Percentiles rank a stretch among this genome's conserved stretches.
Conservation (phyloP, 768 basidiomycete species). For the Amylocystis lapponica region DNA sequence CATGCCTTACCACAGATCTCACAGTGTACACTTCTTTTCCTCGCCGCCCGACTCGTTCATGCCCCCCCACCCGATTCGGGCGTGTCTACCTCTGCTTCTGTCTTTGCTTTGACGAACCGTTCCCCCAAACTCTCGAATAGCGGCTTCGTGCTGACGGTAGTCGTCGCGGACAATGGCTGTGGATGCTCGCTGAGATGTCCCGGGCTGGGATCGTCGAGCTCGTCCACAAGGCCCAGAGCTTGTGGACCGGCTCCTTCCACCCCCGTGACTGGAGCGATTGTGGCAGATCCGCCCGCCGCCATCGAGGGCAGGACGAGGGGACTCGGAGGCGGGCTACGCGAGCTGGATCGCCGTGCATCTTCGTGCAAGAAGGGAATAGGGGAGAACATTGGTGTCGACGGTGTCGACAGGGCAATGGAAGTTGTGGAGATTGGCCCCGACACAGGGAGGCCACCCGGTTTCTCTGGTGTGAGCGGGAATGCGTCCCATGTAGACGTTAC, state of each 20-base stretch:
- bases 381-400: slow-evolving; percentile 78
- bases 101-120: slow-evolving; percentile 54
- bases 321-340: slow-evolving; percentile 74
- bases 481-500: slow-evolving; percentile 77
- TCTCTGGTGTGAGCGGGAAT: slow-evolving; percentile 56
- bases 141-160: slow-evolving; percentile 36
- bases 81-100: slow-evolving; percentile 22
- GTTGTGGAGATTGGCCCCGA: slow-evolving; percentile 34
- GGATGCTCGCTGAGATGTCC: slow-evolving; percentile 83
- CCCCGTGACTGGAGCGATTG: slow-evolving; percentile 23
- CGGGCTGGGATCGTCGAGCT: slow-evolving; percentile 78
- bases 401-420: slow-evolving; percentile 46
- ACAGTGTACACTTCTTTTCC: slow-evolving; percentile 5
- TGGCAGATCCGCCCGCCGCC: slow-evolving; percentile 24
- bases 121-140: slow-evolving; percentile 52
- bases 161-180: slow-evolving; percentile 61
- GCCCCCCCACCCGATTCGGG: slow-evolving; percentile 1
- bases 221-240: slow-evolving; percentile 75
- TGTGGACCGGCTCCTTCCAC: slow-evolving; percentile 36
- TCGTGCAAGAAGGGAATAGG: slow-evolving; percentile 85
- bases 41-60: too few relatives aligned
- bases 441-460: slow-evolving; percentile 22
- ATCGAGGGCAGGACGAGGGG: slow-evolving; percentile 49
- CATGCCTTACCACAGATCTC: background rate
- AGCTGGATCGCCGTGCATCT: slow-evolving; percentile 75